A percentile compares a stretch with the other conserved stretches of the same genome.
These are phyloP conservation scores for Tubosaeta sp. DNA, from an alignment of 768 basidiomycete species.

Conservation along the genomic window DNA sequence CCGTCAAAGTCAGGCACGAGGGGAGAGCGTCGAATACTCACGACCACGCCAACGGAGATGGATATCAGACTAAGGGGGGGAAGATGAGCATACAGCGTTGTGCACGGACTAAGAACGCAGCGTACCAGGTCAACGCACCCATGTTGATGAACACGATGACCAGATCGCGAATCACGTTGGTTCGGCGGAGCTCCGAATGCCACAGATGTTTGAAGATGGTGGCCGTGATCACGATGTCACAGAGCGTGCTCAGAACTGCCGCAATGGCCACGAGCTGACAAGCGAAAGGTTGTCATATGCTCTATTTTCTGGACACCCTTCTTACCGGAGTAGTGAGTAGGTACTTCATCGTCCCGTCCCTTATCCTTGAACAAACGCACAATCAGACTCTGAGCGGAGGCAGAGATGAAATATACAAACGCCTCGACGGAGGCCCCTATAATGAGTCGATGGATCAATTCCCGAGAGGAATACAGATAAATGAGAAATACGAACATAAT, in stretches of 20 bases:
- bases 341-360: conserved; percentile 1
- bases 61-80: conserved; percentile 8
- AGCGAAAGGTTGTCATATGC: background rate
- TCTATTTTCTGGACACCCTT: no score
- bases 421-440: background rate
- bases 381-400: background rate
- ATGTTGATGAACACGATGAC: conserved; percentile 14
- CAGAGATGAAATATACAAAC: background rate
- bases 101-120: background rate
- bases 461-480: background rate
- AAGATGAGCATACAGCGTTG: background rate
- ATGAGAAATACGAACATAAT: conserved; percentile 1
- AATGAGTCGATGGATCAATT: background rate
- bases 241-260: conserved; percentile 3
- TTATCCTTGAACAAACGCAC: background rate
- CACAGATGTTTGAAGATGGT: conserved; percentile 11
- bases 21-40: background rate
- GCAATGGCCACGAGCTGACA: conserved; percentile 6
- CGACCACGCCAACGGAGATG: conserved; percentile 2
- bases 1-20: background rate
- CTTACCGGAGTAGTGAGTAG: conserved; percentile 7
- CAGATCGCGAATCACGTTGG: conserved; percentile 3
- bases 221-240: conserved; percentile 10
- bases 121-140: conserved; percentile 15
- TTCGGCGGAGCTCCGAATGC: conserved; percentile 9